Percentiles rank a stretch among this genome's conserved stretches.
Conservation (phyloP, 352 stramenopile species). For the Globisporangium spiculum region DNA sequence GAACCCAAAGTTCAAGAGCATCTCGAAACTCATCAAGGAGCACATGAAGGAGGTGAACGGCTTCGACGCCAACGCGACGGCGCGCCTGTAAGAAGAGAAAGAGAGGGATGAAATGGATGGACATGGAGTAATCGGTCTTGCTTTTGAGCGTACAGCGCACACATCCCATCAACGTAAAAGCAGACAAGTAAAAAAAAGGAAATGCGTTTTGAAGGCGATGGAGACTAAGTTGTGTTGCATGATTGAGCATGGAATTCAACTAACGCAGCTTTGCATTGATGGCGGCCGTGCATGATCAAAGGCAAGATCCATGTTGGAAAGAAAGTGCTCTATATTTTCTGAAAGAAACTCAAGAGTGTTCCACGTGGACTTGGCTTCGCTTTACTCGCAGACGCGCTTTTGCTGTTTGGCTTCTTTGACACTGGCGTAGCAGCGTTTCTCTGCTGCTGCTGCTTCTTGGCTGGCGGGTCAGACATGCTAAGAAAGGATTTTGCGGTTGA, state of each 20-base stretch:
- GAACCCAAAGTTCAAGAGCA: conserved; percentile 91
- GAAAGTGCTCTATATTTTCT: conserved; percentile 17
- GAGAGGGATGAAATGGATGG: background rate
- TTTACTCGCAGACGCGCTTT: conserved; percentile 5
- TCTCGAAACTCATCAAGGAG: conserved; percentile 95
- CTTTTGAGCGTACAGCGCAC: background rate
- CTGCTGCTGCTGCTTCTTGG: conserved; percentile 8
- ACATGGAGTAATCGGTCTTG: background rate
- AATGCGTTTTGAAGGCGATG: background rate
- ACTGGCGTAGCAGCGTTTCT: conserved; percentile 9
- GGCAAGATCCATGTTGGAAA: background rate
- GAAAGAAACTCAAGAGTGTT: conserved; percentile 53
- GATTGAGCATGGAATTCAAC: background rate
- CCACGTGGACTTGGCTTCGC: conserved; percentile 12
- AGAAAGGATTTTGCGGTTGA: conserved; percentile 8
- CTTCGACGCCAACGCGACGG: conserved; percentile 32
- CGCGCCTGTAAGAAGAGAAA: conserved; percentile 13
- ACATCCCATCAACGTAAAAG: background rate
- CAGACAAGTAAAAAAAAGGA: background rate
- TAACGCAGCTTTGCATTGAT: background rate
- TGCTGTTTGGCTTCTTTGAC: conserved; percentile 8
- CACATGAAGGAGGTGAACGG: conserved; percentile 69
- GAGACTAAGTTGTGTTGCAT: background rate
- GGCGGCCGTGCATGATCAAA: no score
- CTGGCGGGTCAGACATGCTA: background rate